Base-by-base conservation (phyloP, 305 asterid genomes). In the Withania somnifera region DNA sequence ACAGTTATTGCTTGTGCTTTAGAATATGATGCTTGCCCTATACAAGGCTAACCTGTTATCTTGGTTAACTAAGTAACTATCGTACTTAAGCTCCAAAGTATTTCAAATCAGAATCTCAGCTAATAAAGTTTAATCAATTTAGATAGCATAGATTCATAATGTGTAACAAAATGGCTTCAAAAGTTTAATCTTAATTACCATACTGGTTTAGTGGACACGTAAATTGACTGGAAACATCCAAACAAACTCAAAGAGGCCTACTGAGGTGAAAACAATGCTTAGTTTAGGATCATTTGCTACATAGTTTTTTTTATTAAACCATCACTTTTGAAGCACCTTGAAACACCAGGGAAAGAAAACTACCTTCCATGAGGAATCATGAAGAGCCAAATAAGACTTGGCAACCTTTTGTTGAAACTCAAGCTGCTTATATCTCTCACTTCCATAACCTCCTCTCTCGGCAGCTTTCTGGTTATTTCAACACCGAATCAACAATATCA, bases 381-480 rank as follows among this genome's bases (percentile, higher is more conserved):
- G 45, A 64, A 95, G 95, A 15, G 68, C 79, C 64, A 80, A 85
- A 86, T 92, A 93, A 52, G 89, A 89, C 30, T 86, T 82, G 57
- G 94, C 91, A 82, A 93, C 98, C 81, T 80, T 87, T 84, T 87
- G 88, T 85, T 93, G 99, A 91, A 95, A 95, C 89, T 95, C 99
- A 22, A 92, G 92, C 89, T 92, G 89, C 89, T 93, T 98, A n/a
- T 95, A 95, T 88, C 95, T 89, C 88, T 95, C 97, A 14, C 88
- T 95, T 56, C 99, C 98, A 86, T 95, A 95, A 68, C 97, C 97
- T 79, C 97, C 99, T 86, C 99, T 89, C 85, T 91, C 93, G 5
- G 95, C 92, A 80, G 99, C 99, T 88, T 91, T 88, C 97, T 91
- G 77, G 54, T 64, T 77, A 81, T 81, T 83, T 81, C 40, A 66